Conservation (phyloP, 805 yeast genomes). For the Schizosaccharomyces pombe region DNA sequence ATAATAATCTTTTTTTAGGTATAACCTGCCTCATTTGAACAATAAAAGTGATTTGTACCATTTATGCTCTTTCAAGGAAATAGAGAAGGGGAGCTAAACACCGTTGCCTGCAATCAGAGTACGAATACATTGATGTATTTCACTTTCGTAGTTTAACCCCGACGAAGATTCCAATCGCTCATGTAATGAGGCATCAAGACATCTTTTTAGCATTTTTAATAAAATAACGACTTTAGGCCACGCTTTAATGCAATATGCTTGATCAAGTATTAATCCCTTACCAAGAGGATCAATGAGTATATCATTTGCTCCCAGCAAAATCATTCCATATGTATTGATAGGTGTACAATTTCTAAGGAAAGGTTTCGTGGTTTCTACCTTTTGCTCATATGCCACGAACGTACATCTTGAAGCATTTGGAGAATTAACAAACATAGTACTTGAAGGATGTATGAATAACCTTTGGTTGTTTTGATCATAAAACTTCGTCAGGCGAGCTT, state of each 20-base stretch:
- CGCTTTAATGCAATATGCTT: constrained; percentile 75
- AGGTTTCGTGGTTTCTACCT: constrained; percentile 36
- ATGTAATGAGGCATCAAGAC: not conserved
- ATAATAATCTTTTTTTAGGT: too few relatives aligned
- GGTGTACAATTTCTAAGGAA: constrained; percentile 65
- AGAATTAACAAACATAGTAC: constrained; percentile 37
- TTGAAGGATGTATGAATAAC: constrained; percentile 72
- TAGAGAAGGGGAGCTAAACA: not conserved
- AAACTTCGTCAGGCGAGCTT: constrained; percentile 43
- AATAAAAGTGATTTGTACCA: too few relatives aligned
- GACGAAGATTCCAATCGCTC: not conserved
- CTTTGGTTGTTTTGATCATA: constrained; percentile 37
- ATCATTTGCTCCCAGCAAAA: constrained; percentile 56
- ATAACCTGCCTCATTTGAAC: too few relatives aligned
- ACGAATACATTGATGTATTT: not conserved
- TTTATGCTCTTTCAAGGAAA: too few relatives aligned
- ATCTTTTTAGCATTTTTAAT: not conserved
- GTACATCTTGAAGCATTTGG: constrained; percentile 16
- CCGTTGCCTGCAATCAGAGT: not conserved
- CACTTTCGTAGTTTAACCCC: not conserved
- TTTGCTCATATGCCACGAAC: constrained; percentile 42
- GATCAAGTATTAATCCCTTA: constrained; percentile 52
- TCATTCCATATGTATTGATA: constrained; percentile 39
- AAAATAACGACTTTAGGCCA: constrained; percentile 66
- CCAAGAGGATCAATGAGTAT: constrained; percentile 36